Conservation (phyloP, 2,329 filamentous ascomycete genomes). For the Septoria linicola region DNA sequence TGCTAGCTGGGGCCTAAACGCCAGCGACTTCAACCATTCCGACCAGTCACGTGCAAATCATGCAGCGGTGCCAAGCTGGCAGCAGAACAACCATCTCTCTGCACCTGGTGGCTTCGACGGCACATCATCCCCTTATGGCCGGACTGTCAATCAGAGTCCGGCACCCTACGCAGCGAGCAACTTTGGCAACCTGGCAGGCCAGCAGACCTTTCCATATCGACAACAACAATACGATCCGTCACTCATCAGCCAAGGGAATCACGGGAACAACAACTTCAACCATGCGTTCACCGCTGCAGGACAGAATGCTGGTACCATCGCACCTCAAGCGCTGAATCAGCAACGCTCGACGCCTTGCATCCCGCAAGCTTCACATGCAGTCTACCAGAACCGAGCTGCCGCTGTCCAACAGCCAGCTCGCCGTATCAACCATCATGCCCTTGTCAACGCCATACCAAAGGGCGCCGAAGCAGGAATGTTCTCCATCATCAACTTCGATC, state of each 20-base stretch:
- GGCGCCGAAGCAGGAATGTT: conserved; percentile 40
- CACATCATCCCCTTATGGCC: conserved; percentile 28
- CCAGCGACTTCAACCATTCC: conserved; percentile 27
- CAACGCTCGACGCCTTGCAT: conserved; percentile 17
- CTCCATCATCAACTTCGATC: conserved; percentile 43
- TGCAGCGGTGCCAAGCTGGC: conserved; percentile 26
- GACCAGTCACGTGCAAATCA: conserved; percentile 33
- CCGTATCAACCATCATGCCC: conserved; percentile 29
- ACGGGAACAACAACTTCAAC: conserved; percentile 27
- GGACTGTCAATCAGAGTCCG: conserved; percentile 33
- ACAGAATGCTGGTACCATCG: conserved; percentile 31
- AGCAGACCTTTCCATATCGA: conserved; percentile 28
- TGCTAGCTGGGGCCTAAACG: conserved; percentile 37
- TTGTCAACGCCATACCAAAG: conserved; percentile 34
- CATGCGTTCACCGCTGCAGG: conserved; percentile 17
- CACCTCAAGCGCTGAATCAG: conserved; percentile 36
- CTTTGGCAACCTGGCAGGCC: conserved; percentile 26
- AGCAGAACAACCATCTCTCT: conserved; percentile 30
- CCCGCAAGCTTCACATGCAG: conserved; percentile 12
- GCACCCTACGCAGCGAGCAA: conserved; percentile 28
- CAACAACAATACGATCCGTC: conserved; percentile 31
- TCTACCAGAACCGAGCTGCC: conserved; percentile 17
- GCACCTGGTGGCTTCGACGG: conserved; percentile 23
- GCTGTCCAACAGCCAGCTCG: conserved; percentile 12
- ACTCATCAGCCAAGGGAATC: conserved; percentile 14